Evolutionary conservation across 305 asterid species (phyloP).

Genomic region (Galium porrigens): DNA sequence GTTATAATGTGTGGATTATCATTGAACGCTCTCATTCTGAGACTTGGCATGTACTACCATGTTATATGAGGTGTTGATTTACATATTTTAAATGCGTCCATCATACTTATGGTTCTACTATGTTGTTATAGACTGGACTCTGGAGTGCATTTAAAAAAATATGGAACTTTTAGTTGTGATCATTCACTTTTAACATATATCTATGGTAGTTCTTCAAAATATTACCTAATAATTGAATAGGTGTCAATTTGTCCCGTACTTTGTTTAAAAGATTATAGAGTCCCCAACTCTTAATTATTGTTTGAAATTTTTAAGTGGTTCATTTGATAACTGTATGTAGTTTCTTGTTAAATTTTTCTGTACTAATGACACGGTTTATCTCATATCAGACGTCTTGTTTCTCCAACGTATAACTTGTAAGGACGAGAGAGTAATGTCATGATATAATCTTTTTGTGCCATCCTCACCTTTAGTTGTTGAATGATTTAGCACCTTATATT

Average conservation of each 20-base stretch:
- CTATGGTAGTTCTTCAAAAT: not conserved
- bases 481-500: not conserved
- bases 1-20: not conserved
- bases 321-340: not conserved
- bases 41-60: not conserved
- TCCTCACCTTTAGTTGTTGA: not conserved
- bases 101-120: not conserved
- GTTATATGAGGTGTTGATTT: not conserved
- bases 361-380: not conserved
- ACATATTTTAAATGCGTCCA: not conserved
- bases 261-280: not conserved
- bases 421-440: not conserved
- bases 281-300: not conserved
- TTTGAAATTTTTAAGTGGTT: not conserved
- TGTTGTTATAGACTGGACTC: not conserved
- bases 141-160: not conserved
- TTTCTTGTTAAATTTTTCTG: not conserved
- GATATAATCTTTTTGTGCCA: not conserved
- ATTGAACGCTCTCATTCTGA: not conserved
- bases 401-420: not conserved
- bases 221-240: not conserved
- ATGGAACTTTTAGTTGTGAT: not conserved
- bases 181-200: not conserved
- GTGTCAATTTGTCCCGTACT: not conserved
- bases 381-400: not conserved